These are phyloP conservation scores for Polytolypa hystricis DNA, from an alignment of 2,329 filamentous ascomycete species.

Conservation along the genomic window DNA sequence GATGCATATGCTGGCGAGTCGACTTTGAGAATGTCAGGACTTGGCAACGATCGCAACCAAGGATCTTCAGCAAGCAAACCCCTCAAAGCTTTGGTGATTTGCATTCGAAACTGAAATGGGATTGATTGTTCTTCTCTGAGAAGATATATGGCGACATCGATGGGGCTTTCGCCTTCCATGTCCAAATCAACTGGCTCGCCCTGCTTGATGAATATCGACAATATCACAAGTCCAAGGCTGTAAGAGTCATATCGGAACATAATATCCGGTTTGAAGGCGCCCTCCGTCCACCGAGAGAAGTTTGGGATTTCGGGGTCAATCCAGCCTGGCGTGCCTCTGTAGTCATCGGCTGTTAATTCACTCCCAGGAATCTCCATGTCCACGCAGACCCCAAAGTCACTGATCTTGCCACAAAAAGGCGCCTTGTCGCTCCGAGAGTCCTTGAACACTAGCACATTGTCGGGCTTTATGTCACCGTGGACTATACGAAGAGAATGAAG, in stretches of 20 bases:
- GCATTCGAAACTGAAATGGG: constrained; percentile 11
- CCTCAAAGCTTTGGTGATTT: constrained; percentile 13
- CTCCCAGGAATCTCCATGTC: constrained; percentile 16
- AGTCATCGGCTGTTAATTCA: constrained; percentile 16
- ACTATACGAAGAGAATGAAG: constrained; percentile 18
- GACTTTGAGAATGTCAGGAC: constrained; percentile 13
- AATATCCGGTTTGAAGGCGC: constrained; percentile 14
- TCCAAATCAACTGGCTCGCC: constrained; percentile 10
- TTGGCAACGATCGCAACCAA: constrained; percentile 13
- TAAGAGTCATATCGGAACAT: constrained; percentile 21
- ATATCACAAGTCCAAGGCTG: constrained; percentile 17
- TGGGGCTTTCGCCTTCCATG: constrained; percentile 5
- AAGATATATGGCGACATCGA: constrained; percentile 10
- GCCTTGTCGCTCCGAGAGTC: constrained; percentile 13
- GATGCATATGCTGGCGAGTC: constrained; percentile 14
- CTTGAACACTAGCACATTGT: constrained; percentile 20
- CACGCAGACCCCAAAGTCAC: constrained; percentile 21
- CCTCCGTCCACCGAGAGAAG: constrained; percentile 7
- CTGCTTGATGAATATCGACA: constrained; percentile 16
- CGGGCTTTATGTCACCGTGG: constrained; percentile 21
- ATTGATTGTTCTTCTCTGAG: constrained; percentile 13
- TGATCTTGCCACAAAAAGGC: constrained; percentile 19
- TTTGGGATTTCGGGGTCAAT: constrained; percentile 15
- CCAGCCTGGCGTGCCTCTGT: constrained; percentile 18
- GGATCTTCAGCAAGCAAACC: constrained; percentile 16